phyloP scores from a whole-genome alignment of 2,329 filamentous ascomycete genomes.

The Penicillium sp. region DNA sequence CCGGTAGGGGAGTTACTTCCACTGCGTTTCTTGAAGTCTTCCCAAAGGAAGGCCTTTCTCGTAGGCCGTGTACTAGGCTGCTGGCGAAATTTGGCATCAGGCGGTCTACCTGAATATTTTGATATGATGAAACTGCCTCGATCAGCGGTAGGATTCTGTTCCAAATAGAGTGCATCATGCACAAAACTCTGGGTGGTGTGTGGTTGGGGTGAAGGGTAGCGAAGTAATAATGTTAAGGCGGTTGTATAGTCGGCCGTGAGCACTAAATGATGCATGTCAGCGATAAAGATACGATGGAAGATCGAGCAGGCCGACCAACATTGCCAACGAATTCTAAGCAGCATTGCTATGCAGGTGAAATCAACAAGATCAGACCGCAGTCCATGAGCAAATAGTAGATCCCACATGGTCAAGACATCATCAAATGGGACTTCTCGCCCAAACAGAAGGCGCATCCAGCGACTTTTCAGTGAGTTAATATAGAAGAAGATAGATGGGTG shows the following conservation, averaged over 20 bases:
- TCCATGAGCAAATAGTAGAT: slow-evolving; percentile 80
- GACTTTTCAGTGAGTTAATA: slow-evolving; percentile 42
- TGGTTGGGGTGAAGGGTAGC: slow-evolving; percentile 63
- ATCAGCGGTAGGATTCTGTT: slow-evolving; percentile 37
- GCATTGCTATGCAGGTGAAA: slow-evolving; percentile 85
- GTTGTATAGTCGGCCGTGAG: slow-evolving; percentile 79
- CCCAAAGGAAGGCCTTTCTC: slow-evolving; percentile 22
- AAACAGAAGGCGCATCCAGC: slow-evolving; percentile 89
- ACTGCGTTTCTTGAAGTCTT: slow-evolving; percentile 25
- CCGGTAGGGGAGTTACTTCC: slow-evolving; percentile 28
- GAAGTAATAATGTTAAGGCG: slow-evolving; percentile 70
- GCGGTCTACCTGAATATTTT: slow-evolving; percentile 41
- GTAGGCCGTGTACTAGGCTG: slow-evolving; percentile 17
- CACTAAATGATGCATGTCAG: slow-evolving; percentile 45
- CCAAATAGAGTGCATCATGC: slow-evolving; percentile 62
- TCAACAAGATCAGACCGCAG: slow-evolving; percentile 72
- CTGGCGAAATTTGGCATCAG: slow-evolving; percentile 25
- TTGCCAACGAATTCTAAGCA: slow-evolving; percentile 83
- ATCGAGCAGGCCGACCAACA: slow-evolving; percentile 45
- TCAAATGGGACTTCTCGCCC: slow-evolving; percentile 87
- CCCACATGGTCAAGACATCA: slow-evolving; percentile 77
- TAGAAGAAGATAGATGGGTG: neutral
- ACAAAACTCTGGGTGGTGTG: slow-evolving; percentile 70
- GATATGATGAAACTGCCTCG: slow-evolving; percentile 39
- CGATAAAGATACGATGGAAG: slow-evolving; percentile 7